phyloP scores from a whole-genome alignment of 441 rosid genomes.

The Manihot esculenta region DNA sequence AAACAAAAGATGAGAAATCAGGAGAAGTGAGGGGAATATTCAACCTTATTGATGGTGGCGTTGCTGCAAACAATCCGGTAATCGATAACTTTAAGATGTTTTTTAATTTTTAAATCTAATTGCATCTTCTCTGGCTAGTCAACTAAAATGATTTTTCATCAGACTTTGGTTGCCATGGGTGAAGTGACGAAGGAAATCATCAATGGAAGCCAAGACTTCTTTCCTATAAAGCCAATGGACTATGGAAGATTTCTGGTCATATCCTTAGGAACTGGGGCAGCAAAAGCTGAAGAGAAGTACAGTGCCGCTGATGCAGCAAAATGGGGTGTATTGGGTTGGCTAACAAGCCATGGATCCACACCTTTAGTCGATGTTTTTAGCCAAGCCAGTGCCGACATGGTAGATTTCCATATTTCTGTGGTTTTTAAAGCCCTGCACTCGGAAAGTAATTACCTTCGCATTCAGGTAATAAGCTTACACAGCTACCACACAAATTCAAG shows the following conservation, averaged over 20 bases:
- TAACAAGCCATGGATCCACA: conserved; percentile 25
- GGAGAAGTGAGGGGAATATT: conserved; percentile 40
- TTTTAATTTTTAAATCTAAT: too few relatives aligned
- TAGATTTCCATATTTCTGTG: conserved; percentile 39
- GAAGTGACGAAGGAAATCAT: conserved; percentile 44
- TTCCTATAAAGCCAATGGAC: conserved; percentile 37
- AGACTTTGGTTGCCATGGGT: conserved; percentile 44
- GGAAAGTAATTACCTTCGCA: conserved; percentile 43
- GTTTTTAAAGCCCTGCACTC: conserved; percentile 46
- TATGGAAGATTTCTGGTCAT: conserved; percentile 36
- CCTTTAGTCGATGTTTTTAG: conserved; percentile 45
- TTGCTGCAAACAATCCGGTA: conserved; percentile 66
- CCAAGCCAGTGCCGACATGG: conserved; percentile 53
- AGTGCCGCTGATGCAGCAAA: conserved; percentile 34
- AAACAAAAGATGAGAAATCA: conserved; percentile 34
- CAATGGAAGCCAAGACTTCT: conserved; percentile 28
- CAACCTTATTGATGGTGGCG: conserved; percentile 69
- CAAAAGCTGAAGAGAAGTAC: conserved; percentile 32
- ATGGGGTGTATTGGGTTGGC: conserved; percentile 48
- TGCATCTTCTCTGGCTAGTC: background rate
- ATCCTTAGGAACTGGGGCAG: conserved; percentile 44
- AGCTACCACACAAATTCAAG: too few relatives aligned
- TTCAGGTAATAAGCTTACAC: conserved; percentile 30
- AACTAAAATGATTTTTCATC: background rate
- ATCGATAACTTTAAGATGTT: background rate